Conservation (phyloP, 768 basidiomycete genomes). For the Boletellus sp. region DNA sequence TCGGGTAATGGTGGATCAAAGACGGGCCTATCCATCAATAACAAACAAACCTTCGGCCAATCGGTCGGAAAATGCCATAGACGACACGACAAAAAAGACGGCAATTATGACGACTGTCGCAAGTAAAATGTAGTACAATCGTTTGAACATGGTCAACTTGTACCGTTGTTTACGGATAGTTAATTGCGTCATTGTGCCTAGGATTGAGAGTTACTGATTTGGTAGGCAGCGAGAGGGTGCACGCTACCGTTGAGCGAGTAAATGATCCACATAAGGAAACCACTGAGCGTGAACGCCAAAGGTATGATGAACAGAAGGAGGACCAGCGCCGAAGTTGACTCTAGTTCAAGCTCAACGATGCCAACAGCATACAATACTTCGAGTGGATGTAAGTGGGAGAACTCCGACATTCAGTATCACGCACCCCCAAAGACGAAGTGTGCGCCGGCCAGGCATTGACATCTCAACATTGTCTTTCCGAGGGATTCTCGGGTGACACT, state of each 20-base stretch:
- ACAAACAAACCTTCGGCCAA: slow-evolving; percentile 71
- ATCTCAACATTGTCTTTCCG: slow-evolving; percentile 78
- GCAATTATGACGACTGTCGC: slow-evolving; percentile 76
- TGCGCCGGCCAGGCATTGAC: slow-evolving; percentile 73
- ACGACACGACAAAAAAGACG: slow-evolving; percentile 90
- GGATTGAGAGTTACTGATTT: slow-evolving; percentile 10
- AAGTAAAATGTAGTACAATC: slow-evolving; percentile 80
- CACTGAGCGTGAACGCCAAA: slow-evolving; percentile 90
- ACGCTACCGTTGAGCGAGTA: slow-evolving; percentile 78
- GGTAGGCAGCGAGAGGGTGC: not conserved
- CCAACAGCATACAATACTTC: slow-evolving; percentile 92
- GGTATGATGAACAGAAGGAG: slow-evolving; percentile 91
- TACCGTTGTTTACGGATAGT: slow-evolving; percentile 80
- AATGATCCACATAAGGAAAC: slow-evolving; percentile 95
- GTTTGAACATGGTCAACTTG: slow-evolving; percentile 86
- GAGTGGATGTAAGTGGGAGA: slow-evolving; percentile 8
- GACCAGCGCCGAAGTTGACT: slow-evolving; percentile 81
- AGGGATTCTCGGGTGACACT: slow-evolving; percentile 89
- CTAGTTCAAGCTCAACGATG: slow-evolving; percentile 88
- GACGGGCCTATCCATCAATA: not conserved
- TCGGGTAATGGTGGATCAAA: not conserved
- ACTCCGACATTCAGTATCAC: slow-evolving; percentile 21
- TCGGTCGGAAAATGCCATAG: slow-evolving; percentile 86
- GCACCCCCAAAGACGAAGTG: slow-evolving; percentile 94
- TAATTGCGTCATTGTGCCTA: slow-evolving; percentile 87